Evolutionary conservation across 1,139 yeast species (phyloP).

Genomic region (Scheffersomyces parashehatae): DNA sequence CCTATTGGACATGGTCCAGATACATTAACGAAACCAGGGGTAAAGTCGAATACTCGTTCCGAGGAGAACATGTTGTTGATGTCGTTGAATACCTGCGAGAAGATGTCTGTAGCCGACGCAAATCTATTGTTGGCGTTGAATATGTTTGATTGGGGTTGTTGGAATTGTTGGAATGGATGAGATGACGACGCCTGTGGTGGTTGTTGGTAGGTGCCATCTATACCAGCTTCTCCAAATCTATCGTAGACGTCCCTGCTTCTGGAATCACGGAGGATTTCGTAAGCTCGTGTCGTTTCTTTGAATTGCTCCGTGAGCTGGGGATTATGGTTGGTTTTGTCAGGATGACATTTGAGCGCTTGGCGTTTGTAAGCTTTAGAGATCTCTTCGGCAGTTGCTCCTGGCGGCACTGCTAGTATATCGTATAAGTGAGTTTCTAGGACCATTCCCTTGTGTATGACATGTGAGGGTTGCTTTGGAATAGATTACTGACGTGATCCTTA

Average conservation of each 20-base stretch:
- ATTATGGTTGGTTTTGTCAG: conserved; percentile 49
- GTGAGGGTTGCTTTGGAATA: too few relatives aligned
- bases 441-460: conserved; percentile 14
- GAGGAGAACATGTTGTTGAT: conserved; percentile 31
- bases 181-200: conserved; percentile 2
- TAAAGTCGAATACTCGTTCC: conserved; percentile 2
- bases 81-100: conserved; percentile 42
- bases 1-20: neutral
- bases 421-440: conserved; percentile 36
- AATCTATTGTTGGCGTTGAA: conserved; percentile 3
- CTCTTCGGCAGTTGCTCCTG: conserved; percentile 39
- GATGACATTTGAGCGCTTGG: conserved; percentile 46
- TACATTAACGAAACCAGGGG: conserved; percentile 1
- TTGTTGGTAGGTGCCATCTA: conserved; percentile 30
- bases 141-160: neutral
- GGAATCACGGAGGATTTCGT: conserved; percentile 39
- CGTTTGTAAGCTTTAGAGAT: conserved; percentile 42
- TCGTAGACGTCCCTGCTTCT: conserved; percentile 36
- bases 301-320: conserved; percentile 45
- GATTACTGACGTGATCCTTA: too few relatives aligned
- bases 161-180: conserved; percentile 1
- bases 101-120: conserved; percentile 28
- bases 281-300: conserved; percentile 45
- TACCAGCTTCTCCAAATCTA: conserved; percentile 39
- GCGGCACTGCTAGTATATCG: conserved; percentile 37